Evolutionary conservation across 768 basidiomycete genomes (phyloP).

Genomic region (Leccinellum rugosiceps): DNA sequence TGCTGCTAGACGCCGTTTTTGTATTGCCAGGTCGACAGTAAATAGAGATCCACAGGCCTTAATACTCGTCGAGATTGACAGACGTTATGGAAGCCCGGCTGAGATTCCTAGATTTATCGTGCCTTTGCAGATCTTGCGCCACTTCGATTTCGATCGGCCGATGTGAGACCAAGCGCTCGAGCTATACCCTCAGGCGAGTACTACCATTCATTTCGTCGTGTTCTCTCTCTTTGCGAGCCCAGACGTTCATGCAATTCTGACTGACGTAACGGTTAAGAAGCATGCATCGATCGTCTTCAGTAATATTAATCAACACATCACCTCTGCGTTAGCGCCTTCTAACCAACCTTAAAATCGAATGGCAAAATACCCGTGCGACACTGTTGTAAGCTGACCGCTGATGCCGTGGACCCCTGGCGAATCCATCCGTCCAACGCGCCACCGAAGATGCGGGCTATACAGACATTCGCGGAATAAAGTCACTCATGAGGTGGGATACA

Average conservation of each 20-base stretch:
- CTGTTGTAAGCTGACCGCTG: constrained; percentile 8
- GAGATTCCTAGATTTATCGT: constrained; percentile 20
- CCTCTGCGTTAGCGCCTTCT: constrained; percentile 10
- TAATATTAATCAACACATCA: constrained; percentile 19
- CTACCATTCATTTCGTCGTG: neutral
- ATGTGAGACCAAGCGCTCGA: constrained; percentile 1
- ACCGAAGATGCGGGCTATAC: constrained; percentile 17
- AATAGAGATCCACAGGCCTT: constrained; percentile 21
- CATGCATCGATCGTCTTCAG: constrained; percentile 10
- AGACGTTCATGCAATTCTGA: neutral
- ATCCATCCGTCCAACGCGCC: constrained; percentile 12
- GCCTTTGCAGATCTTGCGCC: constrained; percentile 19
- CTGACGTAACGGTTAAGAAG: constrained; percentile 8
- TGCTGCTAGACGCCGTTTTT: constrained; percentile 16
- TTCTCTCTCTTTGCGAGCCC: constrained; percentile 1
- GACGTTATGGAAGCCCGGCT: constrained; percentile 13
- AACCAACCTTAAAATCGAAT: constrained; percentile 22
- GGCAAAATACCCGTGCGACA: neutral
- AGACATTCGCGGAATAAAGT: constrained; percentile 17
- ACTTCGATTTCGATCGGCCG: constrained; percentile 17
- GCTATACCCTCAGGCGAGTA: neutral
- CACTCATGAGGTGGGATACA: constrained; percentile 19
- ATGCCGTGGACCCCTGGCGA: constrained; percentile 13
- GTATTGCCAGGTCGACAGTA: constrained; percentile 1
- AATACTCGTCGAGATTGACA: constrained; percentile 22